phyloP scores from a whole-genome alignment of 345 rosid genomes.

The Gossypium stocksii region DNA sequence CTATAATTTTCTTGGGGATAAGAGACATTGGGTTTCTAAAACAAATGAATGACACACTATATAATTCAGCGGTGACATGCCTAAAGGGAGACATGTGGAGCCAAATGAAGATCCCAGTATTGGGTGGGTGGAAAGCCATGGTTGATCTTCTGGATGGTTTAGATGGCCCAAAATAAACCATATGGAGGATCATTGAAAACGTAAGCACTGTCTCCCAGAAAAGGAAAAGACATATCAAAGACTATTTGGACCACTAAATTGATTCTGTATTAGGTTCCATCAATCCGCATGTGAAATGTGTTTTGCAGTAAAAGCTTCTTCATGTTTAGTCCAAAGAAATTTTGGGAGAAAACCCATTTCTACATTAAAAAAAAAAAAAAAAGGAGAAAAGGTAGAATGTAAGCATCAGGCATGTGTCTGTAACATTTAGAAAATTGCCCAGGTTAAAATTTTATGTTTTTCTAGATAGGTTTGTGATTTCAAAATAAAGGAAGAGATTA shows the following conservation, averaged over 20 bases:
- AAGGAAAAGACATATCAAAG: background rate
- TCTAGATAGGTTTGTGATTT: no score
- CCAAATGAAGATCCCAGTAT: conserved; percentile 12
- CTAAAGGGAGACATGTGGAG: conserved; percentile 13
- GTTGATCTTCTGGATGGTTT: conserved; percentile 18
- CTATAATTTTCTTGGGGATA: no score
- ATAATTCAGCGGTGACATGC: conserved; percentile 17
- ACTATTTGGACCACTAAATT: conserved; percentile 21
- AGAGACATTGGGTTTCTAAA: background rate
- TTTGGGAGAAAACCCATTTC: conserved; percentile 13
- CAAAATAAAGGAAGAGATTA: no score
- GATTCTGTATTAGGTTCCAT: background rate
- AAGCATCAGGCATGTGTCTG: background rate
- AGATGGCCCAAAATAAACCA: background rate
- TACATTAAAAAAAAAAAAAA: background rate
- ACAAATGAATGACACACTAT: background rate
- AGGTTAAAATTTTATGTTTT: conserved; percentile 1
- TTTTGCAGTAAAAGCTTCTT: background rate
- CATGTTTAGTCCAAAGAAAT: conserved; percentile 9
- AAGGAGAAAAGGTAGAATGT: background rate
- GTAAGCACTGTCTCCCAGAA: conserved; percentile 4
- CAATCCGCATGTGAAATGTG: conserved; percentile 16
- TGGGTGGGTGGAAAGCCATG: conserved; percentile 8
- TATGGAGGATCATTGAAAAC: background rate
- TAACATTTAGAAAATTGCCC: no score